Evolutionary conservation across 169 alveolate genomes (phyloP).

Genomic region (Eimeria mitis): DNA sequence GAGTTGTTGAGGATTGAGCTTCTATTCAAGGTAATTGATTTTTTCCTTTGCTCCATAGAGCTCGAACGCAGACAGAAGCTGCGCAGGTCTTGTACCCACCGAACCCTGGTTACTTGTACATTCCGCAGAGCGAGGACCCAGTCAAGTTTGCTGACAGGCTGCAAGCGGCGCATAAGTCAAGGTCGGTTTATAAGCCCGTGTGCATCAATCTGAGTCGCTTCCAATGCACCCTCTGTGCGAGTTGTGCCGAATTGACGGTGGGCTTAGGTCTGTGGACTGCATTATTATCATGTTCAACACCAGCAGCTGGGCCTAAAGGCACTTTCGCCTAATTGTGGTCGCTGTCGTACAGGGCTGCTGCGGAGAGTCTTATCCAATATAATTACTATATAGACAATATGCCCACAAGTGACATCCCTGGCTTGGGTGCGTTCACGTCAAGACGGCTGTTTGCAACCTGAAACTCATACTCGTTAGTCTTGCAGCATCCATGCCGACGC

Average conservation of each 20-base stretch:
- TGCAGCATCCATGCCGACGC: neutral
- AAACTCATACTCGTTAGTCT: neutral
- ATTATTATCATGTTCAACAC: neutral
- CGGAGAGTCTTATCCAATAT: slow-evolving; percentile 94
- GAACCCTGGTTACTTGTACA: neutral
- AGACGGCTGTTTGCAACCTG: neutral
- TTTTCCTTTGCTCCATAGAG: neutral
- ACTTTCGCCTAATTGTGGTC: neutral
- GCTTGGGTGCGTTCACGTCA: slow-evolving; percentile 85
- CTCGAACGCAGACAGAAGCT: neutral
- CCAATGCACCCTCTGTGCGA: neutral
- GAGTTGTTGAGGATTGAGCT: slow-evolving; percentile 91
- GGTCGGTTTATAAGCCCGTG: neutral
- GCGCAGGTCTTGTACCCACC: neutral
- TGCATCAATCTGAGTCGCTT: neutral
- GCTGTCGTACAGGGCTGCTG: slow-evolving; percentile 88
- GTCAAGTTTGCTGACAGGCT: slow-evolving; percentile 81
- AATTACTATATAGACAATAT: slow-evolving; percentile 94
- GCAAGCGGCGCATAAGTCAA: slow-evolving; percentile 65
- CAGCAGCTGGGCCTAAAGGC: neutral
- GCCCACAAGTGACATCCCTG: slow-evolving; percentile 94
- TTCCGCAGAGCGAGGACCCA: slow-evolving; percentile 77
- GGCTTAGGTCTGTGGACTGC: neutral
- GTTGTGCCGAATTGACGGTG: neutral
- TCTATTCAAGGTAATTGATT: slow-evolving; percentile 83